These are phyloP conservation scores for Dipodascopsis uninucleata DNA, from an alignment of 805 yeast species.

Conservation along the genomic window DNA sequence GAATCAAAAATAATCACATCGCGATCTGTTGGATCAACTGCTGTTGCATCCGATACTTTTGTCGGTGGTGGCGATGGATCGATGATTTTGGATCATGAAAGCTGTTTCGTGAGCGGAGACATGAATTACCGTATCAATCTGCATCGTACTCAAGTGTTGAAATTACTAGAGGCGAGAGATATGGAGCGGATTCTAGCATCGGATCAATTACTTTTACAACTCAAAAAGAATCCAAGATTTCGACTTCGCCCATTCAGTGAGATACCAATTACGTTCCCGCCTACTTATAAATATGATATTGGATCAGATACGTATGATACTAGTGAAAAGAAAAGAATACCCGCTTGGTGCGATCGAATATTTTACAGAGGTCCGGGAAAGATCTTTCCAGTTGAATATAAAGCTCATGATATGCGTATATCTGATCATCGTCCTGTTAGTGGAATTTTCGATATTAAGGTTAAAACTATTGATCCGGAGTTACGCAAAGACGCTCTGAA, in stretches of 20 bases:
- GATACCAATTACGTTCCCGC: constrained; percentile 72
- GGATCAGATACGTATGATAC: constrained; percentile 81
- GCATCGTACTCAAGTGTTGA: constrained; percentile 66
- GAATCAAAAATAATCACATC: constrained; percentile 46
- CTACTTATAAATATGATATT: constrained; percentile 92
- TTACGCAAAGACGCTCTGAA: constrained; percentile 17
- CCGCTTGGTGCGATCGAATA: constrained; percentile 97
- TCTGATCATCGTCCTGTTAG: constrained; percentile 92
- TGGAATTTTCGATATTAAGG: constrained; percentile 61
- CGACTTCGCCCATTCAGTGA: constrained; percentile 76
- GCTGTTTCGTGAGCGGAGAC: constrained; percentile 88
- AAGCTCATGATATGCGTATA: constrained; percentile 55
- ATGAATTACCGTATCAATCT: constrained; percentile 79
- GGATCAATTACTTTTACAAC: constrained; percentile 79
- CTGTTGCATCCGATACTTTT: constrained; percentile 25
- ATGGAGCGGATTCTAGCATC: constrained; percentile 53
- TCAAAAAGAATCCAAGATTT: constrained; percentile 61
- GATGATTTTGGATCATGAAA: constrained; percentile 71
- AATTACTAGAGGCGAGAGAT: constrained; percentile 47
- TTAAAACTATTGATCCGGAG: constrained; percentile 60
- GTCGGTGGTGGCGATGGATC: constrained; percentile 44
- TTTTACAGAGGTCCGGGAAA: constrained; percentile 51
- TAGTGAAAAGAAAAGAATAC: constrained; percentile 86
- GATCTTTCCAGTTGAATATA: constrained; percentile 58
- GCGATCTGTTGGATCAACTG: constrained; percentile 6